Evolutionary conservation across 352 stramenopile genomes (phyloP), one percentile per base, ranked within the genome.

Genomic region (Pythium sukuiense): DNA sequence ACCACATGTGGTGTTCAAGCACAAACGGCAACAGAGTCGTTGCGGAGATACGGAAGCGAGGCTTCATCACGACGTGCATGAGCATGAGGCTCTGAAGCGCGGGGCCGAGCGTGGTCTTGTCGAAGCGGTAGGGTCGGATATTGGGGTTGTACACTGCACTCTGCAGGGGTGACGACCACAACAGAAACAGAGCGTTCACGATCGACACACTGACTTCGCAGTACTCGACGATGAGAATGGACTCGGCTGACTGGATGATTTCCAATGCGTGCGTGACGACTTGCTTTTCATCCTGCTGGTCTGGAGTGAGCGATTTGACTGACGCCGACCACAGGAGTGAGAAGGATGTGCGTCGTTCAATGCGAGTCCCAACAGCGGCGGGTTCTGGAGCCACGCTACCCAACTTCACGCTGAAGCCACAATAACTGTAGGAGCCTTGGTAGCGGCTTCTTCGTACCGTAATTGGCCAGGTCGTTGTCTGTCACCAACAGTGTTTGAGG

Each of bases 151-250:
- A 69, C 13, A 24, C 13, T 1, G 62, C 54, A 27, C 41, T 57
- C 12, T 58, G 9, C 11, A 62, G 14, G 11, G 58, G 62, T 2
- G 43, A 16, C 5, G 62, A 49, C 4, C 57, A 27, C 46, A 61
- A 7, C 8, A 70, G 13, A 32, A 65, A 65, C 0, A 59, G 16
- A 3, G 6, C 56, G 39, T 61, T 64, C 18, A 49, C 39, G 5
- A 64, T 41, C 0, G 56, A 55, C 6, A 70, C 27, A 1, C n/a
- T 43, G 18, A 69, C 54, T 55, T 69, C 62, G 16, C 63, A 55
- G 24, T 63, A 69, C 55, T 69, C 63, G 24, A 59, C 48, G 18
- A 65, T 45, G 0, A 70, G 56, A 11, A 70, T 65, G 1, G 55
- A 61, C 27, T 64, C 55, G 27, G 63, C 63, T 2, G 46, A 32